phyloP scores from a whole-genome alignment of 106 monocot species.

The Phalaenopsis equestris region DNA sequence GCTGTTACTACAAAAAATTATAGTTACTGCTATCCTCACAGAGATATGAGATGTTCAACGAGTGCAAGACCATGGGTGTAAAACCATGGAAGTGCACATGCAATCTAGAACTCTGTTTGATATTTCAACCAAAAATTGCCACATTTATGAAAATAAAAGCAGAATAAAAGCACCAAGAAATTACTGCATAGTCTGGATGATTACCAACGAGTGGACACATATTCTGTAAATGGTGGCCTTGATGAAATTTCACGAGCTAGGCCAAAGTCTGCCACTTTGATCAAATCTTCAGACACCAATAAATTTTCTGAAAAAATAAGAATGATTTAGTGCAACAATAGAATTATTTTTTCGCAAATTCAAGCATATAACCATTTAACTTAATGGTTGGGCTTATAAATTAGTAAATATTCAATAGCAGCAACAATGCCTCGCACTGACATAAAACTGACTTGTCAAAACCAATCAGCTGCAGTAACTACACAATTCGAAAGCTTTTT shows the following conservation, averaged over 20 bases:
- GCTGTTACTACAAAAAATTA: not conserved
- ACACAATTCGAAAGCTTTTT: not conserved
- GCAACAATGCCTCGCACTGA: not conserved
- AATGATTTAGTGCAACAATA: not conserved
- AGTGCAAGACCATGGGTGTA: not conserved
- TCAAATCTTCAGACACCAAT: slow-evolving; percentile 62
- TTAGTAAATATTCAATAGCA: not conserved
- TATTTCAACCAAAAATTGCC: not conserved
- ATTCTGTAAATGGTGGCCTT: slow-evolving; percentile 93
- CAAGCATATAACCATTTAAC: not conserved
- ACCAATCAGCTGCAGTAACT: not conserved
- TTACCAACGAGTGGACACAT: slow-evolving; percentile 97
- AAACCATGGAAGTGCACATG: not conserved
- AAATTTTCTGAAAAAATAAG: slow-evolving; percentile 60
- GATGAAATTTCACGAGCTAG: slow-evolving; percentile 91
- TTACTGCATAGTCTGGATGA: not conserved
- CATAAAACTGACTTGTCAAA: not conserved
- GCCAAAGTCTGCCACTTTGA: slow-evolving; percentile 98
- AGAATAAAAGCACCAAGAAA: not conserved
- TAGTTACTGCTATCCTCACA: not conserved
- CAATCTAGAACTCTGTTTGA: not conserved
- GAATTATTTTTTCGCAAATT: not conserved
- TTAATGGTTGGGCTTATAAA: not conserved
- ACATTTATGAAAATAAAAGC: not conserved
- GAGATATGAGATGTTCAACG: not conserved